Evolutionary conservation across 176 grass and related monocot genomes (phyloP).

Genomic region (Carex littledalei): DNA sequence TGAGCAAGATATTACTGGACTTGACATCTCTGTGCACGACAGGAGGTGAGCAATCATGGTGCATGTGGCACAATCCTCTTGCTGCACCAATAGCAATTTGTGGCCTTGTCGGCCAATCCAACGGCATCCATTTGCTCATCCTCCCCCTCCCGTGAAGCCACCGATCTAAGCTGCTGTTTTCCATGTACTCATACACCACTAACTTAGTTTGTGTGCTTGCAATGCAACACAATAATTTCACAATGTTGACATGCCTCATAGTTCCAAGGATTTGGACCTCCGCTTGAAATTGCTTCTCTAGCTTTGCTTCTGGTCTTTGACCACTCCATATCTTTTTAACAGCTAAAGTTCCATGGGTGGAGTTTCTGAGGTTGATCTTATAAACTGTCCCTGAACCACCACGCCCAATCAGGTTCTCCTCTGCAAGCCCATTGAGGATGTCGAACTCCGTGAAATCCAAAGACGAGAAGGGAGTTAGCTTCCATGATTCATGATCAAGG

Average conservation of each 20-base stretch:
- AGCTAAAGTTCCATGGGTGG: constrained; percentile 18
- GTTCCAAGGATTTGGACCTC: constrained; percentile 72
- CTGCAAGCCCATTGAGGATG: constrained; percentile 31
- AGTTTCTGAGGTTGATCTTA: constrained; percentile 17
- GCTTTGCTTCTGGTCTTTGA: constrained; percentile 17
- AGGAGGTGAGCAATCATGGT: constrained; percentile 46
- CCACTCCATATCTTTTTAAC: constrained; percentile 63
- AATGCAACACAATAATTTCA: constrained; percentile 79
- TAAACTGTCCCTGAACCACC: constrained; percentile 62
- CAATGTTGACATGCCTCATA: constrained; percentile 74
- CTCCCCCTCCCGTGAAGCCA: constrained; percentile 54
- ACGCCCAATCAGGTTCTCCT: constrained; percentile 53
- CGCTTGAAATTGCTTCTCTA: constrained; percentile 63
- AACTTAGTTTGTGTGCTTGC: constrained; percentile 49
- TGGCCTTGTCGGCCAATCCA: constrained; percentile 62
- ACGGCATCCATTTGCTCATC: constrained; percentile 23
- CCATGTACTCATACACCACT: constrained; percentile 82
- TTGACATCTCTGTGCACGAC: constrained; percentile 85
- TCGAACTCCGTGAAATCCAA: constrained; percentile 31
- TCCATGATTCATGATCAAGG: constrained; percentile 30
- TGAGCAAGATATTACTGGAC: constrained; percentile 52
- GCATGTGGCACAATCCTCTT: constrained; percentile 76
- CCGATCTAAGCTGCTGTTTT: constrained; percentile 63
- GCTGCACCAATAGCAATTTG: constrained; percentile 51
- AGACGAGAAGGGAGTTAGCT: constrained; percentile 38